Base-by-base conservation (phyloP, 169 alveolate species). In the Plasmodium inui region DNA sequence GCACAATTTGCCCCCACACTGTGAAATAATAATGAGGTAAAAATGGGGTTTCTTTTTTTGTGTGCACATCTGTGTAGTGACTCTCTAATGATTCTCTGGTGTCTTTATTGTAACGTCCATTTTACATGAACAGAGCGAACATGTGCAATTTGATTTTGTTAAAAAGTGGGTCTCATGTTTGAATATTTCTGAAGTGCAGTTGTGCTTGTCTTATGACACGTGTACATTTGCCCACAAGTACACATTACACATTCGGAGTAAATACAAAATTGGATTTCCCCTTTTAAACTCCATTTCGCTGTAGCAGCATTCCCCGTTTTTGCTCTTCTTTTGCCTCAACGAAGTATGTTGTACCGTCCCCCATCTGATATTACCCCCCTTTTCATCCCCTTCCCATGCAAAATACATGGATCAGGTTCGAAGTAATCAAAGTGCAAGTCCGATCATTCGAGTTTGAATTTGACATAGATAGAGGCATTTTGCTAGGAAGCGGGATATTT, bases 381-480 rank as follows among this genome's bases (percentile, higher is more conserved):
- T 22, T 37, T 70, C 72, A 67, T 26, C 57, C 67, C 67, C 39
- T 34, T 19, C 34, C 32, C 32, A 19, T 81, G 26, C 55, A 53
- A 19, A 83, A 41, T 41, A 57, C 28, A 22, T 78, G 67, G 70
- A n/a, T 37, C 53, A 88, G 94, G 81, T 88, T 78, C 82, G 94
- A 88, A 88, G 88, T 88, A 55, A 32, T 88, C 37, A 88, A 88
- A 78, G 71, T 88, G 30, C 94, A 80, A 44, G 46, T 88, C 30
- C 67, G 94, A n/a, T 88, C 94, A 30, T 88, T 88, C 82, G 94
- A 88, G 81, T 88, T 88, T 67, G 89, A 88, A 28, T 88, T 88
- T 88, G 94, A 88, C 53, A 78, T 88, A 57, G 94, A 88, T 78
- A 88, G 94, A 57, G 94, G 94, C 10, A 88, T 78, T 55, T 67